phyloP scores from a whole-genome alignment of 176 grass and related monocot species.

The bread wheat (Triticum aestivum) region IWGSC_CS_RefSeq_v2.1 NC_057794.1:368440973-368441472 shows the following conservation, averaged over 20 bases:
- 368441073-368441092: background rate
- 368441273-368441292: background rate
- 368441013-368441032: background rate
- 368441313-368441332: background rate
- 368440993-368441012: conserved; percentile 13
- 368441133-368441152: background rate
- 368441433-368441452: background rate
- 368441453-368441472: background rate
- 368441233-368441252: background rate
- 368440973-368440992: conserved; percentile 2
- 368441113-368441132: background rate
- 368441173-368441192: background rate
- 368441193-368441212: background rate
- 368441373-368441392: background rate
- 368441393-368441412: background rate
- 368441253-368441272: background rate
- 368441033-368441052: background rate
- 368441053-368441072: background rate
- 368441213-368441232: background rate
- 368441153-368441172: background rate
- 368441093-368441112: background rate
- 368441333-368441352: background rate
- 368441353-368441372: background rate
- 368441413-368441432: no score
- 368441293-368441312: background rate